These are phyloP conservation scores for Ogataea haglerorum DNA, from an alignment of 805 yeast genomes.

Conservation along the genomic window DNA sequence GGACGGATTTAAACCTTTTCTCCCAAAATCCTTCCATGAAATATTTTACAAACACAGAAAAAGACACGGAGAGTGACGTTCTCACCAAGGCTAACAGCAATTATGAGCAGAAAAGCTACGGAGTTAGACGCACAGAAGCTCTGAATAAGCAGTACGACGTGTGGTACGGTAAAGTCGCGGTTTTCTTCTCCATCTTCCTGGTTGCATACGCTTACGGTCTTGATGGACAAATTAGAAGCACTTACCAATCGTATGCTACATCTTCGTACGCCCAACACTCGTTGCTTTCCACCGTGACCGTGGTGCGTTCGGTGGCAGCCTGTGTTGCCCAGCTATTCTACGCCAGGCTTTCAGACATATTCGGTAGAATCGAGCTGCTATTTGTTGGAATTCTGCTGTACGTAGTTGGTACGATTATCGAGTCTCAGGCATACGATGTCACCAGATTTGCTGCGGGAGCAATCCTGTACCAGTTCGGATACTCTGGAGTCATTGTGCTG, in stretches of 20 bases:
- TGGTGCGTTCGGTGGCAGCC: constrained; percentile 55
- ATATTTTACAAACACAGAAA: background rate
- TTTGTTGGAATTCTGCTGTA: constrained; percentile 51
- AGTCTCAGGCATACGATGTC: constrained; percentile 57
- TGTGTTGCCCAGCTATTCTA: constrained; percentile 65
- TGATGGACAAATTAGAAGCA: constrained; percentile 48
- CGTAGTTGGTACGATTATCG: constrained; percentile 59
- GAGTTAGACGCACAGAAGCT: constrained; percentile 56
- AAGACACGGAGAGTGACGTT: background rate
- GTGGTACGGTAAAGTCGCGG: constrained; percentile 31
- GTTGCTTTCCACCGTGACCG: constrained; percentile 54
- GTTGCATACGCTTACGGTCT: constrained; percentile 59
- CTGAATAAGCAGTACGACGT: constrained; percentile 46
- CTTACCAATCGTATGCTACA: constrained; percentile 55
- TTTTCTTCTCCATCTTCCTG: constrained; percentile 49
- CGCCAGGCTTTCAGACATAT: constrained; percentile 63
- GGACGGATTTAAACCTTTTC: too few species aligned
- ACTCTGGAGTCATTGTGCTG: constrained; percentile 58
- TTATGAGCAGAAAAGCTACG: constrained; percentile 36
- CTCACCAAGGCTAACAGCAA: background rate
- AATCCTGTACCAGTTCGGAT: constrained; percentile 53
- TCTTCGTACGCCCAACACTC: constrained; percentile 52
- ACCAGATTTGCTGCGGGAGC: constrained; percentile 64
- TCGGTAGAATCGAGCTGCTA: constrained; percentile 58
- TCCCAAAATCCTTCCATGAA: background rate